These are phyloP conservation scores for Moringa oleifera DNA, from an alignment of 345 rosid genomes.

Conservation along the genomic window DNA sequence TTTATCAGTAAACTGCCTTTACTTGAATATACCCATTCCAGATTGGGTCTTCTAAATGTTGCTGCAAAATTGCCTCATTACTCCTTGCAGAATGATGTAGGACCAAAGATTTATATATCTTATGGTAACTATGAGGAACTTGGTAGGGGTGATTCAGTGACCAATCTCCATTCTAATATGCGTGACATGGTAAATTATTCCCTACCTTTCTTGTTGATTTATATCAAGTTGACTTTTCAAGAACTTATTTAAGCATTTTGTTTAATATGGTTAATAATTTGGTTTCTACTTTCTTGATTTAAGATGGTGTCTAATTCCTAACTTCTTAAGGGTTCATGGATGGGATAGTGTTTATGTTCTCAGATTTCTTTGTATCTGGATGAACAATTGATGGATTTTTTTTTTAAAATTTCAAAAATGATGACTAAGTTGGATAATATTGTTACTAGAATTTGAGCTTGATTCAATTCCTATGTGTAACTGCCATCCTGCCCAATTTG, in stretches of 20 bases:
- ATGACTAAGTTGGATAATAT: too few species aligned
- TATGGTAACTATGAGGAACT: slow-evolving; percentile 61
- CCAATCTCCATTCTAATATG: slow-evolving; percentile 70
- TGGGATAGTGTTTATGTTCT: too few species aligned
- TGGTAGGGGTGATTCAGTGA: slow-evolving; percentile 56
- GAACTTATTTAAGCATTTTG: not conserved
- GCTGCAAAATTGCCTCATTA: slow-evolving; percentile 96
- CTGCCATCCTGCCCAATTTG: not conserved
- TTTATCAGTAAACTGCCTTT: slow-evolving; percentile 85
- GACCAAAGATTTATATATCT: slow-evolving; percentile 81
- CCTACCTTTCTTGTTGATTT: not conserved
- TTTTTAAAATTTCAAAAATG: too few species aligned
- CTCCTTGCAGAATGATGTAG: slow-evolving; percentile 89
- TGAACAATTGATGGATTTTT: too few species aligned
- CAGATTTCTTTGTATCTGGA: too few species aligned
- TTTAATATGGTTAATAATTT: not conserved
- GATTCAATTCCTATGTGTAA: not conserved
- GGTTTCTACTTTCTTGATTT: too few species aligned
- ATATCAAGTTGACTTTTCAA: too few species aligned
- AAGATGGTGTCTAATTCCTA: too few species aligned
- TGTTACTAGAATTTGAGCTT: too few species aligned
- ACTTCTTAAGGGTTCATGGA: too few species aligned
- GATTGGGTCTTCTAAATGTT: slow-evolving; percentile 88
- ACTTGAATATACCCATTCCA: slow-evolving; percentile 89
- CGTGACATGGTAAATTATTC: slow-evolving; percentile 56